Evolutionary conservation across 768 basidiomycete species (phyloP).

Genomic region (Mycena galopus): DNA sequence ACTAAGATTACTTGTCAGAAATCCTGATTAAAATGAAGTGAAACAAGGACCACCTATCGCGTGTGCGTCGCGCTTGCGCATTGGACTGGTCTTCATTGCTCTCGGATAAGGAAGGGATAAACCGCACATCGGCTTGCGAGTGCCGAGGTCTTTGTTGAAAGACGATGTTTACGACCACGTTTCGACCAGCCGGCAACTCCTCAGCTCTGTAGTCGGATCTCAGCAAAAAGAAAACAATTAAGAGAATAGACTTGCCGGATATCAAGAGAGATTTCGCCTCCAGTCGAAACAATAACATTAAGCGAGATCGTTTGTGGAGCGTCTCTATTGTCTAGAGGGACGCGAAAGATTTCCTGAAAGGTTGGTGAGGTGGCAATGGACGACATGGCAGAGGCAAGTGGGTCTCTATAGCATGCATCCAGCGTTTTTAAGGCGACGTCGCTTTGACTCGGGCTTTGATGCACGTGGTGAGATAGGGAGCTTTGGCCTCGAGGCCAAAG

Average conservation of each 20-base stretch:
- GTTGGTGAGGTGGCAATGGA: not conserved
- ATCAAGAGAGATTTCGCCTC: not conserved
- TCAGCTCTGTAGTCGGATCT: not conserved
- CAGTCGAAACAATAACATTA: conserved; percentile 3
- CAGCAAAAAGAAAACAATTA: not conserved
- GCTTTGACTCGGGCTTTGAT: conserved; percentile 30
- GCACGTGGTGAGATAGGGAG: not conserved
- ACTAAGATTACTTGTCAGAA: not conserved
- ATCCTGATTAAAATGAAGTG: not conserved
- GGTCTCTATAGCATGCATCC: not conserved
- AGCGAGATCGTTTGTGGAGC: not conserved
- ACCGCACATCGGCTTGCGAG: not conserved
- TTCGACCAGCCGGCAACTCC: not conserved
- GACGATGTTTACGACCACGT: not conserved
- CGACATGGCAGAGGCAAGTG: not conserved
- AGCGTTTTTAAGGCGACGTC: not conserved
- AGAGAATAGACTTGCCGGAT: not conserved
- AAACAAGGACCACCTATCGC: not conserved
- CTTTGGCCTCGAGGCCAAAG: conserved; percentile 7
- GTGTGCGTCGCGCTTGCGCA: not conserved
- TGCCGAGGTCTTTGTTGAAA: not conserved
- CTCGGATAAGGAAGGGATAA: not conserved
- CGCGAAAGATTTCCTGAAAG: not conserved
- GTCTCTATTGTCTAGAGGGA: not conserved
- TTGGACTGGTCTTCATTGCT: too few relatives aligned